Evolutionary conservation across 2,329 filamentous ascomycete genomes (phyloP).

Genomic region (Mycogone perniciosa): DNA sequence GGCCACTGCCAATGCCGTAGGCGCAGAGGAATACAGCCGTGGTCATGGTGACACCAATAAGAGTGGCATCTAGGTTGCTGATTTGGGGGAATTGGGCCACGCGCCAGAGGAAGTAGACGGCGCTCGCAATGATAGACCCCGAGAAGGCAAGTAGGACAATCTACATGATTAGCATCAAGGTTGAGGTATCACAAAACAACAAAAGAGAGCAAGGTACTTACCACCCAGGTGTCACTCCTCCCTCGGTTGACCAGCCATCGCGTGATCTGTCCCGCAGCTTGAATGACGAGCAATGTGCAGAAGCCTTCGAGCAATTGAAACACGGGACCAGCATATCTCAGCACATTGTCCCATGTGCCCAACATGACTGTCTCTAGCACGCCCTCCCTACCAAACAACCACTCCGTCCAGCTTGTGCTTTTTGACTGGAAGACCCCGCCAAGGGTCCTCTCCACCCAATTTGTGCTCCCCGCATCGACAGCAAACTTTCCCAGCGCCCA

Average conservation of each 20-base stretch:
- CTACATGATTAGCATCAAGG: slow-evolving; percentile 44
- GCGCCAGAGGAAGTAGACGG: slow-evolving; percentile 93
- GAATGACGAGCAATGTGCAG: slow-evolving; percentile 91
- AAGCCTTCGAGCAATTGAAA: slow-evolving; percentile 96
- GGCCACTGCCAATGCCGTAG: slow-evolving; percentile 88
- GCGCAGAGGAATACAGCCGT: slow-evolving; percentile 88
- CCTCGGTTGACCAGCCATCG: slow-evolving; percentile 91
- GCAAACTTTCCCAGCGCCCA: slow-evolving; percentile 96
- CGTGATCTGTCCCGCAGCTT: slow-evolving; percentile 89
- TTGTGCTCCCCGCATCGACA: slow-evolving; percentile 69
- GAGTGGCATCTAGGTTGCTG: slow-evolving; percentile 81
- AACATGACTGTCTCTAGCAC: slow-evolving; percentile 74
- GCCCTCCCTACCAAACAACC: slow-evolving; percentile 83
- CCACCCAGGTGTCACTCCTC: slow-evolving; percentile 94
- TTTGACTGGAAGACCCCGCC: slow-evolving; percentile 56
- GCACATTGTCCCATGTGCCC: slow-evolving; percentile 79
- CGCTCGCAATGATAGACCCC: slow-evolving; percentile 85
- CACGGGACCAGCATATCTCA: slow-evolving; percentile 86
- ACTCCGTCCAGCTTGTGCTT: slow-evolving; percentile 66
- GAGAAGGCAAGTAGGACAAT: slow-evolving; percentile 84
- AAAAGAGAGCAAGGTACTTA: slow-evolving; percentile 38
- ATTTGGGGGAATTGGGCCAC: slow-evolving; percentile 91
- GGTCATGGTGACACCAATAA: slow-evolving; percentile 89
- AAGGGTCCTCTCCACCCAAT: slow-evolving; percentile 79
- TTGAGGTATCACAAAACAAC: neutral